phyloP scores from a whole-genome alignment of 208 protist genomes.

The Leishmania turanica region DNA sequence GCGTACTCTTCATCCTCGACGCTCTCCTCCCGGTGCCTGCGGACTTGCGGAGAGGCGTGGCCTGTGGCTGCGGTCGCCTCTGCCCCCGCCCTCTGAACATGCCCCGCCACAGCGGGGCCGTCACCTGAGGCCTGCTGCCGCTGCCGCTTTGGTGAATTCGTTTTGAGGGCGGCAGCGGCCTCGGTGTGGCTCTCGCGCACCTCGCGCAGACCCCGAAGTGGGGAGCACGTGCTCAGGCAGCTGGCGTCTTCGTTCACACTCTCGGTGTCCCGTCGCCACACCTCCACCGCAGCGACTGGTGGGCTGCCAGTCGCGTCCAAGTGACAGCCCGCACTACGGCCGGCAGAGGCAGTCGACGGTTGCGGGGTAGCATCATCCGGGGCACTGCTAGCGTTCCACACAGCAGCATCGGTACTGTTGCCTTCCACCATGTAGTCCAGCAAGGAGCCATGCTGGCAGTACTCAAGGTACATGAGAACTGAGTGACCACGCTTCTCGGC shows the following conservation, averaged over 20 bases:
- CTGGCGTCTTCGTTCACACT: slow-evolving; percentile 3
- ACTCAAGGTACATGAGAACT: slow-evolving; percentile 93
- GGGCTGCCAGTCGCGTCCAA: slow-evolving; percentile 2
- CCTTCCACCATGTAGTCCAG: slow-evolving; percentile 72
- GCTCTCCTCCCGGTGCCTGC: not conserved
- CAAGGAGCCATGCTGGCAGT: slow-evolving; percentile 83
- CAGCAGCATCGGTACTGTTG: slow-evolving; percentile 34
- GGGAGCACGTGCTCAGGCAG: slow-evolving; percentile 16
- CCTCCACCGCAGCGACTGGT: slow-evolving; percentile 9
- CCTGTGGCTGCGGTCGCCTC: not conserved
- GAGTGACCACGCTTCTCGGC: slow-evolving; percentile 83
- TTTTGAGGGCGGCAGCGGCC: not conserved
- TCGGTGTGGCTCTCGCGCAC: not conserved
- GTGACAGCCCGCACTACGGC: not conserved
- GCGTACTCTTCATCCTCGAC: slow-evolving; percentile 11
- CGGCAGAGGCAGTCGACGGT: not conserved
- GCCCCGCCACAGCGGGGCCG: not conserved
- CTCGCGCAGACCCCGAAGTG: slow-evolving; percentile 4
- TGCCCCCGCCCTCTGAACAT: not conserved
- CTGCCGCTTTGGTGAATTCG: not conserved
- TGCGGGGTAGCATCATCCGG: not conserved
- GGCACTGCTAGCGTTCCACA: slow-evolving; percentile 10
- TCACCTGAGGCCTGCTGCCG: not conserved
- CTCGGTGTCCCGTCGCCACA: slow-evolving; percentile 3
- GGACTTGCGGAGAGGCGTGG: not conserved